Evolutionary conservation across 371 early-diverging fungal species (phyloP).

Genomic region (Nematocida minor): DNA sequence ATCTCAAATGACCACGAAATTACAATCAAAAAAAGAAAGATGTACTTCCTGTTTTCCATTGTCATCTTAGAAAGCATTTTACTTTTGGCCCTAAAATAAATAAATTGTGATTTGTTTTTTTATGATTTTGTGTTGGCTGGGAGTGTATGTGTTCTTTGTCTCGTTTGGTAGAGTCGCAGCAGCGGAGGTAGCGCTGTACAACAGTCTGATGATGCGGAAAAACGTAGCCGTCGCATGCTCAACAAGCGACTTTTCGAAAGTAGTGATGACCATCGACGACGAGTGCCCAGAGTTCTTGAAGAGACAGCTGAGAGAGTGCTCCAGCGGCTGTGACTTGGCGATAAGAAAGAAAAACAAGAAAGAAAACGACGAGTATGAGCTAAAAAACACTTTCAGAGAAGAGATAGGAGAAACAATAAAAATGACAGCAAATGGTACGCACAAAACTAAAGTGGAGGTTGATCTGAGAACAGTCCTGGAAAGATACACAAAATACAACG

Average conservation of each 20-base stretch:
- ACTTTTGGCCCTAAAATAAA: slow-evolving; percentile 54
- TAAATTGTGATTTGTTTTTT: slow-evolving; percentile 39
- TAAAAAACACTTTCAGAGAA: not conserved
- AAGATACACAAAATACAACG: slow-evolving; percentile 44
- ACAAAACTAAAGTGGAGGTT: not conserved
- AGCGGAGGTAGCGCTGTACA: not conserved
- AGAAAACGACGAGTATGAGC: not conserved
- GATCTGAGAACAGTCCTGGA: slow-evolving; percentile 35
- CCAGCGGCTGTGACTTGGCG: not conserved
- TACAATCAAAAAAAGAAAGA: slow-evolving; percentile 33
- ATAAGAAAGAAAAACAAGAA: not conserved
- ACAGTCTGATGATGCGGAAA: not conserved
- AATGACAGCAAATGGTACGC: not conserved
- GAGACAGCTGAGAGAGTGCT: not conserved
- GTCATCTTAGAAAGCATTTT: slow-evolving; percentile 51
- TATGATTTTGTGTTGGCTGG: not conserved
- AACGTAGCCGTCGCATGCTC: not conserved
- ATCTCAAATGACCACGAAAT: slow-evolving; percentile 25
- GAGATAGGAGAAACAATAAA: slow-evolving; percentile 22
- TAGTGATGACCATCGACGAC: not conserved
- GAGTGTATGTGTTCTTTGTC: not conserved
- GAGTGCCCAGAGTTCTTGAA: not conserved
- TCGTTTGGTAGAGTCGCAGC: not conserved
- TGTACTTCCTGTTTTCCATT: slow-evolving; percentile 60
- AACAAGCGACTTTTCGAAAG: not conserved